A percentile compares a stretch with the other conserved stretches of the same genome.
phyloP scores from a whole-genome alignment of 106 monocot genomes.

The Dendrobium nobile region DNA sequence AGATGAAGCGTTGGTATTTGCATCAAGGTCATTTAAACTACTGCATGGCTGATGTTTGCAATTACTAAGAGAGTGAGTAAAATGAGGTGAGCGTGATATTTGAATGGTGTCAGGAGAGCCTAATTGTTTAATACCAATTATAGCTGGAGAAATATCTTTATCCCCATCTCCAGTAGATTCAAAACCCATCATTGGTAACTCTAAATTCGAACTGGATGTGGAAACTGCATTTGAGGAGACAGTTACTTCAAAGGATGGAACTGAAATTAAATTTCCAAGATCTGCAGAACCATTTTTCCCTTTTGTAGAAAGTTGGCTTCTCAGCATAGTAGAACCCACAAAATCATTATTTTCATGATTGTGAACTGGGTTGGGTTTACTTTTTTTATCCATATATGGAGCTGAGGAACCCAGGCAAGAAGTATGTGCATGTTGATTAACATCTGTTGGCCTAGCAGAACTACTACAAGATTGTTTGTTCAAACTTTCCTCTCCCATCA shows the following conservation, averaged over 20 bases:
- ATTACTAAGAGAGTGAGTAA: background rate
- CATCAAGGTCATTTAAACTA: background rate
- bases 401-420: background rate
- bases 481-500: background rate
- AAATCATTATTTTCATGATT: background rate
- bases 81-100: slow-evolving; percentile 1
- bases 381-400: slow-evolving; percentile 13
- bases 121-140: slow-evolving; percentile 6
- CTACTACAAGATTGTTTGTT: background rate
- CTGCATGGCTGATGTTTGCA: background rate
- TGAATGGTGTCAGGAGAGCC: slow-evolving; percentile 6
- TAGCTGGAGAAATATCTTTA: slow-evolving; percentile 9
- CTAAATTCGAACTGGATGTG: slow-evolving; percentile 19
- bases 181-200: slow-evolving; percentile 9
- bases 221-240: slow-evolving; percentile 4
- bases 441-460: background rate
- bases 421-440: background rate
- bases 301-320: slow-evolving; percentile 1
- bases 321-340: background rate
- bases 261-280: slow-evolving; percentile 9
- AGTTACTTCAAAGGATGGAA: background rate
- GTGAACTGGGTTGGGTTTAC: background rate
- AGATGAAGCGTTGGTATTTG: background rate
- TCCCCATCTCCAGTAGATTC: slow-evolving; percentile 1
- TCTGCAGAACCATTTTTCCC: background rate